Conservation (phyloP, 2,329 filamentous ascomycete species). For the Ophiocordyceps polyrhachis-furcata region DNA sequence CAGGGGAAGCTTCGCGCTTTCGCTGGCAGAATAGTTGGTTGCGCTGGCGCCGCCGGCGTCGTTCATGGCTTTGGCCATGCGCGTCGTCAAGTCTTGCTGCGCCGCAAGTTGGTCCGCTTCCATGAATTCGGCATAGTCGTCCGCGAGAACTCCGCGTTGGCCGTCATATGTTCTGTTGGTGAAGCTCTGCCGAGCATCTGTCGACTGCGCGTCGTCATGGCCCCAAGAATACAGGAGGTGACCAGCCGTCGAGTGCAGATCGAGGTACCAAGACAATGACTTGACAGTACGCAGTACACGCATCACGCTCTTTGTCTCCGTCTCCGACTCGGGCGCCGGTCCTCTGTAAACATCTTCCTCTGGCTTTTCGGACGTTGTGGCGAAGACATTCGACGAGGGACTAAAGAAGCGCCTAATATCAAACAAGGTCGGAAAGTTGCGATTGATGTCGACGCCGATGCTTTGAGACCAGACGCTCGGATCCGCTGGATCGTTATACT, state of each 20-base stretch:
- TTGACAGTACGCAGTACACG: constrained; percentile 30
- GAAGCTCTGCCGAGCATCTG: constrained; percentile 28
- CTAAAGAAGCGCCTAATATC: constrained; percentile 27
- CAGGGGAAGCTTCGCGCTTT: background rate
- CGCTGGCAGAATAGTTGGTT: background rate
- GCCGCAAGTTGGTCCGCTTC: constrained; percentile 15
- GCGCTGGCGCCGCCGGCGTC: constrained; percentile 20
- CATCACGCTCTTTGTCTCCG: constrained; percentile 34
- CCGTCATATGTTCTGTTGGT: constrained; percentile 31
- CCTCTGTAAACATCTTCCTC: constrained; percentile 24
- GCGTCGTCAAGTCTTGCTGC: constrained; percentile 13
- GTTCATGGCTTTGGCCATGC: constrained; percentile 21
- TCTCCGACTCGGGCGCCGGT: constrained; percentile 30
- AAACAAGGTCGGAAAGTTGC: constrained; percentile 40
- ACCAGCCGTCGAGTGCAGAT: constrained; percentile 35
- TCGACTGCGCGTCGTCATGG: constrained; percentile 31
- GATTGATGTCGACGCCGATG: constrained; percentile 33
- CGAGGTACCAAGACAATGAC: constrained; percentile 36
- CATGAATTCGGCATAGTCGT: constrained; percentile 28
- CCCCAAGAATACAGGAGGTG: constrained; percentile 38
- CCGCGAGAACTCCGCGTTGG: constrained; percentile 25
- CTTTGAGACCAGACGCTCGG: constrained; percentile 1
- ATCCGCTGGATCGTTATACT: background rate
- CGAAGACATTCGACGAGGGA: background rate
- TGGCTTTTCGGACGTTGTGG: background rate